Conservation (phyloP, 2,329 filamentous ascomycete genomes). For the Juglanconis sp. region DNA sequence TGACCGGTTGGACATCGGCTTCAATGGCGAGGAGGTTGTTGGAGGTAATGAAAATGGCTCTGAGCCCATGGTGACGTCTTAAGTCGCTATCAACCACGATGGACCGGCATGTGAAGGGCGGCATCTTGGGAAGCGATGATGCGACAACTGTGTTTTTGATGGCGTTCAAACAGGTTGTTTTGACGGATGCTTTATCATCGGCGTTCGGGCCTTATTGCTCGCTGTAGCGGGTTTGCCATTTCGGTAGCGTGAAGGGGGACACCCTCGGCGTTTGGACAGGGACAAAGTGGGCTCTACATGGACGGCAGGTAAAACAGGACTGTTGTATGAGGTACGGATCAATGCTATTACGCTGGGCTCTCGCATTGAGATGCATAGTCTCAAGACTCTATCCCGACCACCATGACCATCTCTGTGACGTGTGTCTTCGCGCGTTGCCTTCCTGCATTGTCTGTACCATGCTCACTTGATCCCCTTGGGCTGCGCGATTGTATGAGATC, state of each 20-base stretch:
- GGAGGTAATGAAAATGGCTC: constrained; percentile 38
- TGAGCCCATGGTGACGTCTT: constrained; percentile 53
- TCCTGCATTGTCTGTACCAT: no score
- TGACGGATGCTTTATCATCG: constrained; percentile 20
- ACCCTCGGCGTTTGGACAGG: constrained; percentile 15
- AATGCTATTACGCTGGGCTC: neutral
- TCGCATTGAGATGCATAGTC: neutral
- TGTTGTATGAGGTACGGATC: constrained; percentile 21
- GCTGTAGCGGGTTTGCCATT: constrained; percentile 9
- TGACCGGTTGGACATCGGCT: constrained; percentile 36
- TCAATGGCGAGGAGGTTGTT: constrained; percentile 34
- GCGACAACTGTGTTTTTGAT: neutral
- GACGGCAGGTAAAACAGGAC: constrained; percentile 15
- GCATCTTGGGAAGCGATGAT: neutral
- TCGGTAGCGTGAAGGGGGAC: constrained; percentile 14
- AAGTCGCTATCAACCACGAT: constrained; percentile 19
- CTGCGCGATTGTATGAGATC: no score
- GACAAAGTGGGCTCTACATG: neutral
- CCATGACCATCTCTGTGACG: no score
- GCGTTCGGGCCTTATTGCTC: constrained; percentile 20
- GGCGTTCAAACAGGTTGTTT: constrained; percentile 13
- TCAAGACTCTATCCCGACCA: no score
- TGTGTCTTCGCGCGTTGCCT: no score
- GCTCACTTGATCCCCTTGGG: no score
- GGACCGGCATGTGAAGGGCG: neutral